Base-by-base conservation (phyloP, 1,284 basidiomycete species). In the Coniferiporia weirii region DNA sequence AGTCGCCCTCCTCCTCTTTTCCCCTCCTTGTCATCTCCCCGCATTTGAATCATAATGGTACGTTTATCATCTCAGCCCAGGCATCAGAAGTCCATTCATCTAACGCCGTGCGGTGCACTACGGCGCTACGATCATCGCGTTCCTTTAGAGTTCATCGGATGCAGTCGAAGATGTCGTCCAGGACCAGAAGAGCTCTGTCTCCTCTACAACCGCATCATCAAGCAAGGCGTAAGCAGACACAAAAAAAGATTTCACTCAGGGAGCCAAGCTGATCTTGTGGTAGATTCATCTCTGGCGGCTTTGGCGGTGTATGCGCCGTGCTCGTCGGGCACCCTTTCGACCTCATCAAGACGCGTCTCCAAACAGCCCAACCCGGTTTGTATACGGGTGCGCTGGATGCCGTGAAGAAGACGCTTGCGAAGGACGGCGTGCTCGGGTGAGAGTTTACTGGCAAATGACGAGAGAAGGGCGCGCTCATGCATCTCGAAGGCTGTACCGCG, bases 381-480 rank as follows among this genome's bases (percentile, higher is more conserved):
- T 99, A 99, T 76, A 95, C 82, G 20, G 95, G 97, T 49, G 93
- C 92, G 1, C 67, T 98, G 22, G 96, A 99, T 75, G 95, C 97
- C 17, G 93, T 98, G 50, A 88, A 84, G 73, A 93, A 94, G 78
- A 90, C 91, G 0, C 68, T 98, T 59, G 91, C 91, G 27, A 82
- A 86, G 57, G 97, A 99, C 81, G 97, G 97, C 57, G 68, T 92
- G 52, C 80, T 79, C 63, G 97, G 97, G 95, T 95, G 70, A 66
- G 82, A 66, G 81, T 71, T 6, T 40, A 35, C 3, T 22, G 15
- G 27, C 19, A 51, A 27, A 51, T 17, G 22, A 58, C 27, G 32
- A 56, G 22, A 34, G 1, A 45, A 4, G 51, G 56, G 63, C 9
- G 27, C 5, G 51, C 40, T 54, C 36, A 7, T 40, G 8, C 19